Evolutionary conservation across 768 basidiomycete genomes (phyloP), one percentile per base, ranked within the genome.

Genomic region (Solioccasus polychromus): DNA sequence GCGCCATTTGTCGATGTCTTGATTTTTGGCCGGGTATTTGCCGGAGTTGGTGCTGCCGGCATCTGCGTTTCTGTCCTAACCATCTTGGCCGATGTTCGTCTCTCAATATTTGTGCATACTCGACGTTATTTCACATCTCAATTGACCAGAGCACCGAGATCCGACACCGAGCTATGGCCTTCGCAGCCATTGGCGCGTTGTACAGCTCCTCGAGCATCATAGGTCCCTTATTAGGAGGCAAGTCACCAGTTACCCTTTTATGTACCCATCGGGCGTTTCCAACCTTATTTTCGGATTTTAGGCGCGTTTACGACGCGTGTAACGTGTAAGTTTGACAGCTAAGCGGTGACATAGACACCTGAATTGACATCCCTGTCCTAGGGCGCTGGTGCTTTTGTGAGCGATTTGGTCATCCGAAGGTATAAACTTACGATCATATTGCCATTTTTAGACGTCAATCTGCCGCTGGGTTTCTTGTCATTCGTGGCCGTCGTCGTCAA

Each of bases 41-140:
- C 83, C 31, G 83, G 84, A 19, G 73, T 80, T 1, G 84, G 85
- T 15, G 83, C 82, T 45, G 83, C 83, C 6, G 83, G 82, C 2
- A 79, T 86, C 38, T 68, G 37, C 12, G 41, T 54, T 11, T 48
- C 47, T 35, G 53, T 48, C 29, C 24, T 54, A 31, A 54, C 53
- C 2, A 46, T 52, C 31, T 35, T 48, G 20, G 51, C 51, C 5
- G 31, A 54, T 22, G 53, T 45, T 11, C 19, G 40, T 48, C 6
- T 29, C n/a, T 28, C 18, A 20, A 11, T 11, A n/a, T n/a, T n/a
- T n/a, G n/a, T n/a, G n/a, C 22, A 37, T 7, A 6, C 10, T 2
- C 23, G 4, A 3, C 18, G 6, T 5, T 32, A n/a, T 5, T 26
- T 42, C n/a, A 25, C 28, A 4, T 4, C 20, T 26, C 12, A 5